A percentile compares a stretch with the other conserved stretches of the same genome.
phyloP scores from a whole-genome alignment of 2,329 filamentous ascomycete species.

The Alternaria conjuncta region DNA sequence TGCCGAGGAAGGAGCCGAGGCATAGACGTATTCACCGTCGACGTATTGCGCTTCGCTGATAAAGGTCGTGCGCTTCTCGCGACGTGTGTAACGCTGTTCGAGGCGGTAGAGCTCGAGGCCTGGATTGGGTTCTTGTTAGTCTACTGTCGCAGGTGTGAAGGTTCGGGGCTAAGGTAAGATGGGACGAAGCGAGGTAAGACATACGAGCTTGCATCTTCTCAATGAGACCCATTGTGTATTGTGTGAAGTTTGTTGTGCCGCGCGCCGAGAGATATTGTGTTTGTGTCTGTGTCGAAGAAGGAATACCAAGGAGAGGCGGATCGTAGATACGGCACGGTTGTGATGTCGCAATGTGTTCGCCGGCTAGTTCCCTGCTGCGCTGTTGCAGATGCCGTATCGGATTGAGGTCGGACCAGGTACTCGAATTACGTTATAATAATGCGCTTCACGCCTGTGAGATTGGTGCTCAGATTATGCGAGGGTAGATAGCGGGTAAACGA shows the following conservation, averaged over 20 bases:
- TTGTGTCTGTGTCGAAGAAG: slow-evolving; percentile 12
- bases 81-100: slow-evolving; percentile 92
- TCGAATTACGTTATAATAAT: not conserved
- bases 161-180: slow-evolving; percentile 8
- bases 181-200: slow-evolving; percentile 18
- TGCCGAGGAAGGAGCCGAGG: slow-evolving; percentile 43
- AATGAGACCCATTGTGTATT: slow-evolving; percentile 46
- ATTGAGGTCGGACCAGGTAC: slow-evolving; percentile 3
- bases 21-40: slow-evolving; percentile 92
- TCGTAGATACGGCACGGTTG: slow-evolving; percentile 24
- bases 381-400: slow-evolving; percentile 31
- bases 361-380: slow-evolving; percentile 28
- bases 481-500: slow-evolving; percentile 1
- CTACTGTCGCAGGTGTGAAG: not conserved
- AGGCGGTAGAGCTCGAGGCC: slow-evolving; percentile 91
- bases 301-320: slow-evolving; percentile 14
- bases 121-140: slow-evolving; percentile 34
- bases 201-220: slow-evolving; percentile 51
- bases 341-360: slow-evolving; percentile 12
- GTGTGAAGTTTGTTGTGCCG: slow-evolving; percentile 8
- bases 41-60: slow-evolving; percentile 89
- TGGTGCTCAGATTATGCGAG: not conserved
- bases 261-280: slow-evolving; percentile 13
- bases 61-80: slow-evolving; percentile 88
- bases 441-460: not conserved